Evolutionary conservation across 139 green algal genomes (phyloP).

Genomic region (Coelastrella sp.): DNA sequence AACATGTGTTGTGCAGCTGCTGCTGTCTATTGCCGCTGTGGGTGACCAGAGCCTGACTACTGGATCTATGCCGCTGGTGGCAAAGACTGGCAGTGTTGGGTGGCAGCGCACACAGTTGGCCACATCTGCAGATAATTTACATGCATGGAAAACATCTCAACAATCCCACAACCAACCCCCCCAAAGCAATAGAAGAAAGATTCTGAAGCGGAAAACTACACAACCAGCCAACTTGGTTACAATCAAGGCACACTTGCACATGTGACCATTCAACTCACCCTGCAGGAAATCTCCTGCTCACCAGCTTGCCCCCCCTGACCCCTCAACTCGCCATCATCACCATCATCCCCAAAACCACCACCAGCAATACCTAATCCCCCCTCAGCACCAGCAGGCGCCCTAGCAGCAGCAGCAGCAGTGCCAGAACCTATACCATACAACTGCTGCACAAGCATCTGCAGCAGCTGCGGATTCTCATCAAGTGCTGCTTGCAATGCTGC

Average conservation of each 20-base stretch:
- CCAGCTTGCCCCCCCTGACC: background rate
- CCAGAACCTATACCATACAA: slow-evolving; percentile 47
- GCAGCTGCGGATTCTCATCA: slow-evolving; percentile 63
- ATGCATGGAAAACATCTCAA: no score
- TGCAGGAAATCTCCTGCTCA: background rate
- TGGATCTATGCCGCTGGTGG: slow-evolving; percentile 87
- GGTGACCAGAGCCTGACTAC: slow-evolving; percentile 75
- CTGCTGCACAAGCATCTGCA: slow-evolving; percentile 55
- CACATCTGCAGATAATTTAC: slow-evolving; percentile 83
- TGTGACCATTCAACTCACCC: background rate
- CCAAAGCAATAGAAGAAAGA: no score
- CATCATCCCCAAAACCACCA: background rate
- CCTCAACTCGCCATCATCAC: background rate
- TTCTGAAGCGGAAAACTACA: no score
- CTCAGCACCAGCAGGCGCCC: no score
- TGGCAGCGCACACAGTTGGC: slow-evolving; percentile 86
- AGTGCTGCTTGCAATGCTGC: slow-evolving; percentile 47
- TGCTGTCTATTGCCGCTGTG: background rate
- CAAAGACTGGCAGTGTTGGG: slow-evolving; percentile 80
- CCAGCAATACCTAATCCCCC: no score
- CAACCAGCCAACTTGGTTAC: no score
- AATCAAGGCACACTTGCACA: no score
- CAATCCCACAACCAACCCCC: no score
- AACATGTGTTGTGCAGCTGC: slow-evolving; percentile 40
- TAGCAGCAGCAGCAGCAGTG: background rate